Evolutionary conservation across 176 grass and related monocot genomes (phyloP), one percentile per base, ranked within the genome.

Genomic region (Musa troglodytarum): DNA sequence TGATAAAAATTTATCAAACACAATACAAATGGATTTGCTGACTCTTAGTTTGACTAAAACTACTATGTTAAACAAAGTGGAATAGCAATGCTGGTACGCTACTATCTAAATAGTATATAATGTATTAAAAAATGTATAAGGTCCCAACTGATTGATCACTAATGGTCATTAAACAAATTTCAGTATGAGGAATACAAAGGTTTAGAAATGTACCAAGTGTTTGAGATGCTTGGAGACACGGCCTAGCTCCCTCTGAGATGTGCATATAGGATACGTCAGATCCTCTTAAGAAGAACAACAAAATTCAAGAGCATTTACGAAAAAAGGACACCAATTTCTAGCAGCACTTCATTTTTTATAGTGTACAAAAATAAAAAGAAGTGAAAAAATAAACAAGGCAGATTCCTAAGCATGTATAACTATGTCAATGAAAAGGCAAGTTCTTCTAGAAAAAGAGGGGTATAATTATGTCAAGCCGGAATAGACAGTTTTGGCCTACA

Each of bases 211-310:
- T 76, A 96, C 92, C 88, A 79, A 80, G 13, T 88, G 58, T 52
- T 70, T 82, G 26, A 90, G 78, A 76, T 84, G 73, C 72, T 68
- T 86, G 8, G 83, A 83, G 71, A 84, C 68, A 20, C 43, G 76
- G 11, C 8, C 55, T 69, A 90, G n/a, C 76, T 96, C 88, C 83
- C 71, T 81, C 92, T 96, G 85, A 68, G 15, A 49, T 29, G 34
- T 84, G 43, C 20, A 17, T 69, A 52, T 9, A 59, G 17, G 73
- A 77, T 58, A 20, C 69, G 26, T 74, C 49, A 76, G 59, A 68
- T 28, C 19, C 20, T 57, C 26, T 26, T 7, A 54, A 81, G 65
- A 57, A 63, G 2, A 62, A 56, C 56, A 62, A 61, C 2, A 14
- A 4, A 29, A 71, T 43, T 29, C 12, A 52, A 57, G 59, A 12